Base-by-base conservation (phyloP, 2,329 filamentous ascomycete species). In the Chalara sp. region DNA sequence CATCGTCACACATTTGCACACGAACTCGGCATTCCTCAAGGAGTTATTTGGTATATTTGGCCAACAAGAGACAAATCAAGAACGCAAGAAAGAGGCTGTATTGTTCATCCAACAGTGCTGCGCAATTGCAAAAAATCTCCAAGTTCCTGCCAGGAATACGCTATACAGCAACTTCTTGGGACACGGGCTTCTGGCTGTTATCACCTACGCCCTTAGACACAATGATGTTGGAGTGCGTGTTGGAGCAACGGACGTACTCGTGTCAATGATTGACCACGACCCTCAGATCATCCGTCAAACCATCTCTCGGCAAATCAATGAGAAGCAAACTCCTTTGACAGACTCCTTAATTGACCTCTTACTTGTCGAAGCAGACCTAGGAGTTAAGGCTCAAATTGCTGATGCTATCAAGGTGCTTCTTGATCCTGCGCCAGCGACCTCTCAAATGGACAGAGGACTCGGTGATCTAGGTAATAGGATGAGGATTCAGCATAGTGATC, bases 71-170 rank as follows among this genome's bases (percentile, higher is more conserved):
- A 70, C 73, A 48, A 82, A 87, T 46, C 73, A 79, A 48, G 82
- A 81, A 63, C 83, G 87, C 53, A 95, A 93, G 70, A 96, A 96
- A 68, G 89, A 97, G 61, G 93, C 89, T 0, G 92, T 99, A 8
- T 77, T 95, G 37, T 97, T 99, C 68, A 93, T 99, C 53, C 91
- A 97, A 67, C 91, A 97, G 67, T 97, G 92, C 70, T 95, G 90
- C 59, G 81, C 84, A 4, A 93, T 97, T 61, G 89, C 90, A 1
- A 99, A 99, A 72, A 96, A 90, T 63, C 76, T 99, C 13, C 93
- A 97, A 65, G 86, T 87, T 2, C 86, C 86, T 30, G 84, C 83
- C 6, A 81, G 93, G 53, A 85, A 88, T 55, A 84, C 83, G 28
- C 74, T 99, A 12, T 96, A 95, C 70, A 85, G 86, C 63, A 95